These are phyloP conservation scores for Fusarium lyarnte DNA, from an alignment of 2,329 filamentous ascomycete genomes.

Conservation along the genomic window DNA sequence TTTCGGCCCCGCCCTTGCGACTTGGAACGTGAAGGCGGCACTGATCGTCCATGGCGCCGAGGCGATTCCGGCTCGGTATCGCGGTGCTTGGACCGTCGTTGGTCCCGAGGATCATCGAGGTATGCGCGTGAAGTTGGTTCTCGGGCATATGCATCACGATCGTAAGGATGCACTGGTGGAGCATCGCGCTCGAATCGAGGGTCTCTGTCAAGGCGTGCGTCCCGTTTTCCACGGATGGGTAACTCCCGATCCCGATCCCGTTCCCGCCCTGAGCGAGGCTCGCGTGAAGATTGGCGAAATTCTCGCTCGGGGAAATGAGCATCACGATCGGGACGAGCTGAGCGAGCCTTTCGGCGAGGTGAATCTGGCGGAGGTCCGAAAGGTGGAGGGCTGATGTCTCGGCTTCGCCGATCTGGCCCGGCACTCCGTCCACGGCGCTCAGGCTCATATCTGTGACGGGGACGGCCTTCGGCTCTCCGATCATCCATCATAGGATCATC, in stretches of 20 bases:
- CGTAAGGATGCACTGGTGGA: slow-evolving; percentile 12
- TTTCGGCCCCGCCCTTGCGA: slow-evolving; percentile 25
- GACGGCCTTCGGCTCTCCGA: slow-evolving; percentile 7
- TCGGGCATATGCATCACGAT: slow-evolving; percentile 12
- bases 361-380: slow-evolving; percentile 32
- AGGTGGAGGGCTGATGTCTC: slow-evolving; percentile 29
- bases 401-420: slow-evolving; percentile 23
- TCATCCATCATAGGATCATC: slow-evolving; percentile 24
- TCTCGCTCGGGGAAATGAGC: slow-evolving; percentile 9
- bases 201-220: slow-evolving; percentile 13
- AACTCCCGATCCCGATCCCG: slow-evolving; percentile 17
- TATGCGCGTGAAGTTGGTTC: slow-evolving; percentile 1
- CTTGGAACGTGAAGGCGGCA: slow-evolving; percentile 25
- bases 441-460: slow-evolving; percentile 19
- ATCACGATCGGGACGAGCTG: slow-evolving; percentile 26
- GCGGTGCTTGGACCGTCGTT: slow-evolving; percentile 1
- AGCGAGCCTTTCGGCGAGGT: slow-evolving; percentile 32
- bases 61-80: slow-evolving; percentile 19
- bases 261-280: slow-evolving; percentile 15
- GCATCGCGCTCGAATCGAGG: slow-evolving; percentile 10
- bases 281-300: slow-evolving; percentile 6
- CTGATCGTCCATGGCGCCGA: slow-evolving; percentile 26
- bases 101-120: slow-evolving; percentile 7
- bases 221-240: slow-evolving; percentile 17
- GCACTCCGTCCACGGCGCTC: slow-evolving; percentile 39